phyloP scores from a whole-genome alignment of 768 basidiomycete genomes.

The Pulveroboletus sp. region DNA sequence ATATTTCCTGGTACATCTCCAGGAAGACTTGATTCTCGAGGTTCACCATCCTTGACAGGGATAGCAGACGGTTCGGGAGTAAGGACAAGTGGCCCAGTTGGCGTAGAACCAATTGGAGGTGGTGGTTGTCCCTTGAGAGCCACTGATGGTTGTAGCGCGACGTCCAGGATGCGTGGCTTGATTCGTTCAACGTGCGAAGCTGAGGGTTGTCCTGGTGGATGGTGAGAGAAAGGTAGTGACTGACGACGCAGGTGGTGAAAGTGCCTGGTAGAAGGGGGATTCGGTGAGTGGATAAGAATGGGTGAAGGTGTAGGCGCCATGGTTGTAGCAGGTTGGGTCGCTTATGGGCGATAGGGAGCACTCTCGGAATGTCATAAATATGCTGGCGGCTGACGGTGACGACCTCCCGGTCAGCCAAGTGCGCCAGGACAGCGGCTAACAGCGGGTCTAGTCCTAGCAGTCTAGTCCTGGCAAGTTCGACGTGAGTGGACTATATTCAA shows the following conservation, averaged over 20 bases:
- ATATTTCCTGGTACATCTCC: slow-evolving; percentile 18
- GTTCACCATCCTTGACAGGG: not conserved
- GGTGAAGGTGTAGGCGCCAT: slow-evolving; percentile 23
- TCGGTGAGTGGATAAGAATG: slow-evolving; percentile 1
- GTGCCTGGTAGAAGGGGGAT: slow-evolving; percentile 3
- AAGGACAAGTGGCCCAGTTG: slow-evolving; percentile 4
- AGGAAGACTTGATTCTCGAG: slow-evolving; percentile 1
- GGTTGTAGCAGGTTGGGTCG: not conserved
- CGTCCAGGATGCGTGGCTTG: slow-evolving; percentile 7
- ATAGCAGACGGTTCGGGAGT: slow-evolving; percentile 5
- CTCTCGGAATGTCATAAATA: slow-evolving; percentile 20
- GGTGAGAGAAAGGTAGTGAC: slow-evolving; percentile 1
- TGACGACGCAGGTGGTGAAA: slow-evolving; percentile 18
- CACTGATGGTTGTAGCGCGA: slow-evolving; percentile 6
- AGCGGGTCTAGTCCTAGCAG: not conserved
- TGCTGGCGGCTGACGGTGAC: slow-evolving; percentile 21
- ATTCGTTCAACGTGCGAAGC: not conserved
- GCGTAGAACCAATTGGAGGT: not conserved
- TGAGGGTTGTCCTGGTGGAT: not conserved
- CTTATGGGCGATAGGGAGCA: not conserved
- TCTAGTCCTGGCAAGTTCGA: not conserved
- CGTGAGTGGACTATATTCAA: not conserved
- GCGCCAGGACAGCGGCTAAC: slow-evolving; percentile 19
- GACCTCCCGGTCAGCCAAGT: slow-evolving; percentile 13
- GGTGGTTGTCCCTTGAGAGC: slow-evolving; percentile 1